Percentiles rank a stretch among this genome's conserved stretches.
phyloP scores from a whole-genome alignment of 768 basidiomycete genomes.

The Mycena galericulata region DNA sequence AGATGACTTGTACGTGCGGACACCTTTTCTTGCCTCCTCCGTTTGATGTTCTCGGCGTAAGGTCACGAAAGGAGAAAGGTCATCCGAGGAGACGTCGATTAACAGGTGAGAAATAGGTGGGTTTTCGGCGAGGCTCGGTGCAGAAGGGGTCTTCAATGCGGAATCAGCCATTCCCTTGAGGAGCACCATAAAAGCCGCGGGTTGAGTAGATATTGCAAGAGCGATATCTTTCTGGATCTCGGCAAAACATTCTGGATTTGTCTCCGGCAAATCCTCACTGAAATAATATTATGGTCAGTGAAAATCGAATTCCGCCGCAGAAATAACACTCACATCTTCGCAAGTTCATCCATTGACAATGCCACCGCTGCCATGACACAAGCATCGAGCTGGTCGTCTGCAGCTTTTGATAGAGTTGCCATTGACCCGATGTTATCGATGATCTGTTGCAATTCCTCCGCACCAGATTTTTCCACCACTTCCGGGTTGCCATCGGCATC shows the following conservation, averaged over 20 bases:
- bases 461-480: not conserved
- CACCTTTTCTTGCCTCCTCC: no score
- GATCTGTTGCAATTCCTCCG: not conserved
- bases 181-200: not conserved
- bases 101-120: not conserved
- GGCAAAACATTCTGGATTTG: not conserved
- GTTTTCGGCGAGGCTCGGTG: no score
- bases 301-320: not conserved
- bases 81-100: not conserved
- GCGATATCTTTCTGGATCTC: constrained; percentile 4
- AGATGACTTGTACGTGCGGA: not conserved
- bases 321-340: not conserved
- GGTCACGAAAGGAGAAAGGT: no score
- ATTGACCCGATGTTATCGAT: not conserved
- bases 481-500: not conserved
- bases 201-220: not conserved
- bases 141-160: not conserved
- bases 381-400: no score
- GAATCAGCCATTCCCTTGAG: not conserved
- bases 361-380: no score
- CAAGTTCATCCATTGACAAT: no score
- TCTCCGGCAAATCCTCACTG: constrained; percentile 2
- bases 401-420: not conserved
- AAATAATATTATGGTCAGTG: not conserved
- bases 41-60: no score